These are phyloP conservation scores for Spathaspora sp. DNA, from an alignment of 805 yeast genomes.

Conservation along the genomic window DNA sequence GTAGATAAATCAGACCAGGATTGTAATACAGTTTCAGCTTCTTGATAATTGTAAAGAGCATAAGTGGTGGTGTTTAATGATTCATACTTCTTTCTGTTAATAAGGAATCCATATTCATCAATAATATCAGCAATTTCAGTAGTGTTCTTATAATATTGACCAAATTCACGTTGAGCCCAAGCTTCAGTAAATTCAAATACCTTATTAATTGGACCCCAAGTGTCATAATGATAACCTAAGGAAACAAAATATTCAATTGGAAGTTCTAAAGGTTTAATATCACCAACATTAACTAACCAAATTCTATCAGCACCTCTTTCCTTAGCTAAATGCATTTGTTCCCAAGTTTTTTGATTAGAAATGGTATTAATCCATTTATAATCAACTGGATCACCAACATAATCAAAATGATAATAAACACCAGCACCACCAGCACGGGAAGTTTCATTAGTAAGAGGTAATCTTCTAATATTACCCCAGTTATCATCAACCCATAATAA, in stretches of 20 bases:
- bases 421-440: constrained; percentile 23
- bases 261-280: constrained; percentile 19
- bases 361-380: constrained; percentile 24
- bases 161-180: constrained; percentile 13
- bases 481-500: constrained; percentile 25
- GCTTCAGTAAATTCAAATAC: constrained; percentile 9
- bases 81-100: constrained; percentile 11
- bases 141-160: constrained; percentile 6
- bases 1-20: constrained; percentile 12
- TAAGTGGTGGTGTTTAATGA: constrained; percentile 10
- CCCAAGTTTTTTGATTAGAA: constrained; percentile 19
- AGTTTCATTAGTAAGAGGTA: constrained; percentile 17
- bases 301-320: constrained; percentile 13
- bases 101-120: constrained; percentile 12
- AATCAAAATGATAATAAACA: constrained; percentile 23
- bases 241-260: constrained; percentile 18
- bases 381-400: constrained; percentile 24
- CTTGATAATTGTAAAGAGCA: constrained; percentile 11
- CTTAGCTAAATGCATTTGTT: constrained; percentile 20
- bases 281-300: constrained; percentile 26
- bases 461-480: constrained; percentile 24
- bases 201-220: constrained; percentile 9
- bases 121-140: constrained; percentile 14
- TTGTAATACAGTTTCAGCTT: constrained; percentile 11
- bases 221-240: constrained; percentile 13